Conservation (phyloP, 495 filamentous ascomycete genomes). For the Ramalina peruviana region DNA sequence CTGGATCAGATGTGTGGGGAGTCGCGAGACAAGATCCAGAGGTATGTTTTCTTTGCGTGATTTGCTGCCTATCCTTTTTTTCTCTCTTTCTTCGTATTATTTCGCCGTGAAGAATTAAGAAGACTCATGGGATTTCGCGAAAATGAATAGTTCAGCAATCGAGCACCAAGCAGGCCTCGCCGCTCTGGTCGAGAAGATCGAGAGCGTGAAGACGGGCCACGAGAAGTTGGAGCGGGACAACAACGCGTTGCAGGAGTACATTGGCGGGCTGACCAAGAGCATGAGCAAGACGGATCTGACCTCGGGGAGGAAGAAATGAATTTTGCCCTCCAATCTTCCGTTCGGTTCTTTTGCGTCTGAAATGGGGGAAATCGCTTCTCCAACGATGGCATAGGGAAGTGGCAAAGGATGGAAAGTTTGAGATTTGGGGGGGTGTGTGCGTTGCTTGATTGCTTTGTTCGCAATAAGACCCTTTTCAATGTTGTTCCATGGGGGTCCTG, state of each 20-base stretch:
- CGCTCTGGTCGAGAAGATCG: conserved; percentile 80
- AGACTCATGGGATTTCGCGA: background rate
- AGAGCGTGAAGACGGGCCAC: conserved; percentile 85
- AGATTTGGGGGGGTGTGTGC: too few relatives aligned
- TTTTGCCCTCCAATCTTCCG: too few relatives aligned
- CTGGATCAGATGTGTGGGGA: conserved; percentile 72
- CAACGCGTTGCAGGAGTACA: conserved; percentile 83
- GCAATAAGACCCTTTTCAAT: too few relatives aligned
- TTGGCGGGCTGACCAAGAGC: conserved; percentile 38
- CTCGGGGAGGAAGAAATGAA: conserved; percentile 1
- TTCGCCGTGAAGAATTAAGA: background rate
- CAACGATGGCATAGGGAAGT: too few relatives aligned
- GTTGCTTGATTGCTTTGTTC: too few relatives aligned
- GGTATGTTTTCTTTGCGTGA: conserved; percentile 22
- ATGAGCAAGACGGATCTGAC: conserved; percentile 19
- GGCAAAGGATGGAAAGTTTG: too few relatives aligned
- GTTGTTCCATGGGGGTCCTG: too few relatives aligned
- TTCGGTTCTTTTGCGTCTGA: too few relatives aligned
- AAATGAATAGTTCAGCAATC: conserved; percentile 60
- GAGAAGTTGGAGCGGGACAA: conserved; percentile 91
- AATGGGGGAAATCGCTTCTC: too few relatives aligned
- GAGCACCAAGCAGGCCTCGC: conserved; percentile 75
- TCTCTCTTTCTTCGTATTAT: background rate
- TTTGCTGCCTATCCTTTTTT: background rate
- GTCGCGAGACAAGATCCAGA: conserved; percentile 52